phyloP scores from a whole-genome alignment of 495 filamentous ascomycete species.

The Alectoria sarmentosa region DNA sequence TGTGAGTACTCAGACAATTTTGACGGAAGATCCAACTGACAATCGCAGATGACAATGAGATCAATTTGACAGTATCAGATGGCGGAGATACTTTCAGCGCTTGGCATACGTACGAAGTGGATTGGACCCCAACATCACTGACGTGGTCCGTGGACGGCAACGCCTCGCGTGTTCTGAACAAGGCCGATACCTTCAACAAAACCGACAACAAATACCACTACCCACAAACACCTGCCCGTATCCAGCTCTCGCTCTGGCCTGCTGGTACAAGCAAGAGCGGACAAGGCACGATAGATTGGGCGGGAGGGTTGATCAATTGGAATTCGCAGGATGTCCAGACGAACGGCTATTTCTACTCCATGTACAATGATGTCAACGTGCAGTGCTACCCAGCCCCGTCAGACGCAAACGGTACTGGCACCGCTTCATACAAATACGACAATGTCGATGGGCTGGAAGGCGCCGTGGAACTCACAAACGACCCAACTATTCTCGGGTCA shows the following conservation, averaged over 20 bases:
- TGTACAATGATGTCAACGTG: slow-evolving; percentile 67
- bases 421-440: slow-evolving; percentile 70
- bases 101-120: slow-evolving; percentile 86
- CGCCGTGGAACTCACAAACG: slow-evolving; percentile 67
- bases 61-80: slow-evolving; percentile 57
- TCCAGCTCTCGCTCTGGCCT: slow-evolving; percentile 95
- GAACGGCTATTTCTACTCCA: slow-evolving; percentile 83
- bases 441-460: slow-evolving; percentile 57
- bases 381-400: slow-evolving; percentile 73
- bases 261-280: slow-evolving; percentile 74
- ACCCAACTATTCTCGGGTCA: slow-evolving; percentile 70
- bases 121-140: slow-evolving; percentile 81
- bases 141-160: slow-evolving; percentile 81
- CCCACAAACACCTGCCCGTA: slow-evolving; percentile 88
- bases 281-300: slow-evolving; percentile 82
- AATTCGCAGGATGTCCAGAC: slow-evolving; percentile 70
- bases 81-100: slow-evolving; percentile 61
- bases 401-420: slow-evolving; percentile 52
- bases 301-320: slow-evolving; percentile 88
- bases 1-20: slow-evolving; percentile 52
- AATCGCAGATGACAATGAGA: slow-evolving; percentile 58
- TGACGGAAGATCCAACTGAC: slow-evolving; percentile 22
- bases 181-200: slow-evolving; percentile 73
- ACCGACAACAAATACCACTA: slow-evolving; percentile 77
- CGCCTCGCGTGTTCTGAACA: slow-evolving; percentile 63